Evolutionary conservation across 2,329 filamentous ascomycete genomes (phyloP).

Genomic region (Xylariales sp.): DNA sequence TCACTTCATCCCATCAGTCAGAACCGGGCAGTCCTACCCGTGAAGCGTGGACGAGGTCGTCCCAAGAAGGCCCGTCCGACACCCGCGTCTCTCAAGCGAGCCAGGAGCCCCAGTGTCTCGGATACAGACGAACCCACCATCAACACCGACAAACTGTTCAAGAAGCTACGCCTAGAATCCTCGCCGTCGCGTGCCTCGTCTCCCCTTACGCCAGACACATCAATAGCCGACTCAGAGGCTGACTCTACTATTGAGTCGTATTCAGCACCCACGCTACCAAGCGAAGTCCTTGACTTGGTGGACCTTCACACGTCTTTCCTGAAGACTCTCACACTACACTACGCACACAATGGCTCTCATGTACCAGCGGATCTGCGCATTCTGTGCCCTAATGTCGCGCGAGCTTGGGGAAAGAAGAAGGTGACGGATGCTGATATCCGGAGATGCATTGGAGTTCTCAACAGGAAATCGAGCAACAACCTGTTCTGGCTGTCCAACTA

Average conservation of each 20-base stretch:
- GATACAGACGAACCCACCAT: conserved; percentile 27
- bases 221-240: conserved; percentile 32
- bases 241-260: conserved; percentile 22
- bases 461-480: conserved; percentile 26
- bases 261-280: conserved; percentile 35
- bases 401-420: conserved; percentile 67
- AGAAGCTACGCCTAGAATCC: conserved; percentile 35
- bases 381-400: conserved; percentile 58
- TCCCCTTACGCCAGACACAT: conserved; percentile 32
- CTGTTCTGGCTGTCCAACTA: conserved; percentile 33
- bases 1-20: conserved; percentile 11
- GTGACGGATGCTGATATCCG: conserved; percentile 63
- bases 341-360: conserved; percentile 61
- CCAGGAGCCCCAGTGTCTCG: conserved; percentile 24
- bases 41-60: conserved; percentile 24
- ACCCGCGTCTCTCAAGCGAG: conserved; percentile 23
- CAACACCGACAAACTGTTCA: conserved; percentile 32
- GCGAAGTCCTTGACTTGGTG: conserved; percentile 54
- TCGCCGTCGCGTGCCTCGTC: conserved; percentile 29
- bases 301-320: conserved; percentile 63
- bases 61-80: conserved; percentile 23
- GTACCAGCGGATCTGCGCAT: conserved; percentile 59
- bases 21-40: conserved; percentile 10
- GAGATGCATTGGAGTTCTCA: conserved; percentile 60
- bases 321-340: conserved; percentile 63